These are phyloP conservation scores for Xylariales sp. DNA, from an alignment of 2,329 filamentous ascomycete genomes.

Conservation along the genomic window DNA sequence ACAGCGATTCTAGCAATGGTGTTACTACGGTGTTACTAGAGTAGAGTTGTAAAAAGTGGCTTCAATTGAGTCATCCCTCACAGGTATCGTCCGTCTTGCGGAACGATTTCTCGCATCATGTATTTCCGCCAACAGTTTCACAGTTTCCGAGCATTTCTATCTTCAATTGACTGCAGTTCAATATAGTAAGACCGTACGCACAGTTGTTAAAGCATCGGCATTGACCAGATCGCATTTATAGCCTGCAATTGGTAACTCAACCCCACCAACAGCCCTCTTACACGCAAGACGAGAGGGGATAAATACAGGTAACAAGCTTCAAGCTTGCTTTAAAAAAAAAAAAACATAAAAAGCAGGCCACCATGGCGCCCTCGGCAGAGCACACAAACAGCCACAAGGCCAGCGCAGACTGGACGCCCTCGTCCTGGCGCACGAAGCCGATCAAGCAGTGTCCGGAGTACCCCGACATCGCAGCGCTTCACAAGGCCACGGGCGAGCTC, in stretches of 20 bases:
- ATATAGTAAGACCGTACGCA: background rate
- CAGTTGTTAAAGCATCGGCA: conserved; percentile 9
- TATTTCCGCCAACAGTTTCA: background rate
- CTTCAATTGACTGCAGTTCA: background rate
- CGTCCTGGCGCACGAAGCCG: conserved; percentile 81
- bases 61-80: conserved; percentile 32
- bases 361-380: conserved; percentile 35
- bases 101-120: background rate
- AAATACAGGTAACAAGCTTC: background rate
- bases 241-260: background rate
- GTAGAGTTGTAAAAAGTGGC: conserved; percentile 20
- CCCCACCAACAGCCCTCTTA: background rate
- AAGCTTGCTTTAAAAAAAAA: too few relatives aligned
- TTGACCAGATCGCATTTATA: conserved; percentile 3
- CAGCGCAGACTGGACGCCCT: conserved; percentile 63
- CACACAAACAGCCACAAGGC: conserved; percentile 30
- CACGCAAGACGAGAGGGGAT: background rate
- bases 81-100: background rate
- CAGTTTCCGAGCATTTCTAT: too few relatives aligned
- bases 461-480: conserved; percentile 69
- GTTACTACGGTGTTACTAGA: too few relatives aligned
- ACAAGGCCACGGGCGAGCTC: conserved; percentile 72
- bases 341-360: conserved; percentile 1
- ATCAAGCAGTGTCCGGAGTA: conserved; percentile 82
- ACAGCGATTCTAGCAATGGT: conserved; percentile 17